Percentiles rank a stretch among this genome's conserved stretches.
phyloP scores from a whole-genome alignment of 176 grass and related monocot species.

The Microstegium vimineum region DNA sequence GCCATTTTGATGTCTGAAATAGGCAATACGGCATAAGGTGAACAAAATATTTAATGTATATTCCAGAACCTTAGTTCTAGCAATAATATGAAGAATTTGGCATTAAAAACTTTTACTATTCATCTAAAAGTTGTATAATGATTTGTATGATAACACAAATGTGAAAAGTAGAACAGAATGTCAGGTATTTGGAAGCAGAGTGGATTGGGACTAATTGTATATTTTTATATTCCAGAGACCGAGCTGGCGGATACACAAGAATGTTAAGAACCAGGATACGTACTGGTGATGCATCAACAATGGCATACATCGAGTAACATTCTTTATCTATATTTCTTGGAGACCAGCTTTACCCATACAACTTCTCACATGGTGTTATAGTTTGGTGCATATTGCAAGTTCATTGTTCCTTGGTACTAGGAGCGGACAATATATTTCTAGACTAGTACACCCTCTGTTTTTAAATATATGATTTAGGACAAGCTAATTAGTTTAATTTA shows the following conservation, averaged over 20 bases:
- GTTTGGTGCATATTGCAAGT: not conserved
- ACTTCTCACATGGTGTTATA: not conserved
- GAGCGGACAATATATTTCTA: not conserved
- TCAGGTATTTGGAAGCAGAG: not conserved
- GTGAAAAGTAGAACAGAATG: not conserved
- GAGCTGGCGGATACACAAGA: slow-evolving; percentile 85
- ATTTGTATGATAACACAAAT: not conserved
- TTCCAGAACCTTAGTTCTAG: not conserved
- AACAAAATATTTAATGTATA: not conserved
- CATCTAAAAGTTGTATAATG: not conserved
- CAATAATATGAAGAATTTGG: not conserved
- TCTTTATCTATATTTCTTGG: slow-evolving; percentile 19
- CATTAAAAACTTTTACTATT: not conserved
- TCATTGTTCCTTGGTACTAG: not conserved
- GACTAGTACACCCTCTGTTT: not conserved
- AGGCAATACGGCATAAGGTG: not conserved
- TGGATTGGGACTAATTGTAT: not conserved
- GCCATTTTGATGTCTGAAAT: not conserved
- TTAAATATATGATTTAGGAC: not conserved
- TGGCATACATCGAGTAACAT: slow-evolving; percentile 93
- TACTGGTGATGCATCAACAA: slow-evolving; percentile 75
- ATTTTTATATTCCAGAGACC: slow-evolving; percentile 37
- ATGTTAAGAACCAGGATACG: slow-evolving; percentile 71
- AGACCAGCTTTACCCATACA: not conserved
- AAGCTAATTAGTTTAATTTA: not conserved